A percentile compares a stretch with the other conserved stretches of the same genome.
These are phyloP conservation scores for Trichoderma sp. DNA, from an alignment of 2,329 filamentous ascomycete species.

Conservation along the genomic window DNA sequence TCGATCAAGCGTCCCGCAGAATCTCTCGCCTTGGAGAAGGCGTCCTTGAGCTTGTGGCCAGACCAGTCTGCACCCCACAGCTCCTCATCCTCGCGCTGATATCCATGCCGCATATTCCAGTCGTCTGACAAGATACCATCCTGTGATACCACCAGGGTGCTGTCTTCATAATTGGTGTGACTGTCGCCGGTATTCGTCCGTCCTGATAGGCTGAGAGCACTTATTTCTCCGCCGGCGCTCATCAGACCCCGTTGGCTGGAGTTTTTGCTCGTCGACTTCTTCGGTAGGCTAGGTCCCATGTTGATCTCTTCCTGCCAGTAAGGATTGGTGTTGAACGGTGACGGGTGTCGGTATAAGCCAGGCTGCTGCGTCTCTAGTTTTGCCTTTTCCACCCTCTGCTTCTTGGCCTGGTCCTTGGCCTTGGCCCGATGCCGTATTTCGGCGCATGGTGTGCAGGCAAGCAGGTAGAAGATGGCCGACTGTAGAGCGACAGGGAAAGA, in stretches of 20 bases:
- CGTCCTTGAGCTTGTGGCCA: constrained; percentile 56
- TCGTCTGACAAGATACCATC: constrained; percentile 42
- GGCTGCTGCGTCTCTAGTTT: constrained; percentile 67
- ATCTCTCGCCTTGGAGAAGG: constrained; percentile 56
- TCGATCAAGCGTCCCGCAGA: constrained; percentile 55
- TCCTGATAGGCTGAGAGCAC: constrained; percentile 37
- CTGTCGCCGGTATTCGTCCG: constrained; percentile 39
- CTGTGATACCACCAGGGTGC: constrained; percentile 36
- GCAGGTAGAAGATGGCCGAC: constrained; percentile 73
- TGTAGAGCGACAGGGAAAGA: constrained; percentile 60
- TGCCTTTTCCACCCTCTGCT: constrained; percentile 63
- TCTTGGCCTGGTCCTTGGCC: constrained; percentile 66
- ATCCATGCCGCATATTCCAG: constrained; percentile 70
- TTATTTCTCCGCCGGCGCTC: constrained; percentile 55
- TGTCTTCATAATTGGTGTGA: constrained; percentile 33
- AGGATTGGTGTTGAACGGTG: constrained; percentile 80
- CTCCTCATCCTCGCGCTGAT: constrained; percentile 84
- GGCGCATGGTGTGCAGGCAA: constrained; percentile 75
- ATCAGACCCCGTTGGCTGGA: constrained; percentile 59
- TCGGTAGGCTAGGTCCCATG: constrained; percentile 71
- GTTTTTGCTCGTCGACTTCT: constrained; percentile 57
- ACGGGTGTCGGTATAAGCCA: constrained; percentile 71
- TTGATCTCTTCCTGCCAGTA: constrained; percentile 86
- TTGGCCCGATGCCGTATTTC: constrained; percentile 67
- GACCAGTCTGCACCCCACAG: constrained; percentile 67